Percentiles rank a stretch among this genome's conserved stretches.
Evolutionary conservation across 305 asterid genomes (phyloP).

Genomic region (Fraxinus latifolia): DNA sequence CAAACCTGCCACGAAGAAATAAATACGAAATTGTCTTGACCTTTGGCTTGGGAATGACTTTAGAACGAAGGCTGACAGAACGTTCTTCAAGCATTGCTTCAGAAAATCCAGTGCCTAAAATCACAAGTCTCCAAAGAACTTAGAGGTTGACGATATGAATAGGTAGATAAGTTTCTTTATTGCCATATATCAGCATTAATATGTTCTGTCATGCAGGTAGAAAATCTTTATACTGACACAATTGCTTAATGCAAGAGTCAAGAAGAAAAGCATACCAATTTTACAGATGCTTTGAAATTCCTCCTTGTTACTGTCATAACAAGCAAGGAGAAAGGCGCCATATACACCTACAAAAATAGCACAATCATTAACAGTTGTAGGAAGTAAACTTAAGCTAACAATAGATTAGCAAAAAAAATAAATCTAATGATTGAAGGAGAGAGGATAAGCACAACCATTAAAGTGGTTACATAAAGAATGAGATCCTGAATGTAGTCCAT

Average conservation of each 20-base stretch:
- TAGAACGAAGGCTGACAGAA: slow-evolving; percentile 74
- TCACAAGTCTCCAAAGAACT: slow-evolving; percentile 21
- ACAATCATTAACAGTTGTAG: neutral
- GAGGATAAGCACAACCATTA: neutral
- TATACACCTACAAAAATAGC: slow-evolving; percentile 56
- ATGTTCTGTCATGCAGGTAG: slow-evolving; percentile 10
- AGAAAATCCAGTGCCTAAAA: slow-evolving; percentile 88
- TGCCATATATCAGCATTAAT: slow-evolving; percentile 16
- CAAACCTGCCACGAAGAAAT: neutral
- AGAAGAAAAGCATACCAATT: slow-evolving; percentile 55
- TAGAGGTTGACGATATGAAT: neutral
- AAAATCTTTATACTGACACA: slow-evolving; percentile 20
- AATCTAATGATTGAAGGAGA: neutral
- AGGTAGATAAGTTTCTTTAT: neutral
- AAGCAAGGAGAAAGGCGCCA: slow-evolving; percentile 97
- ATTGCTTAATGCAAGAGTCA: slow-evolving; percentile 14
- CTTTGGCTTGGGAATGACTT: slow-evolving; percentile 83
- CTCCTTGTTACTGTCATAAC: slow-evolving; percentile 80
- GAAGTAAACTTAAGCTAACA: neutral
- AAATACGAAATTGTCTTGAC: slow-evolving; percentile 31
- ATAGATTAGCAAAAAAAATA: neutral
- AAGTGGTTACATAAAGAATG: neutral
- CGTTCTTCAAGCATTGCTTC: slow-evolving; percentile 88
- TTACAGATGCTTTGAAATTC: slow-evolving; percentile 95
- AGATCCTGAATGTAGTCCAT: neutral